Evolutionary conservation across 805 yeast genomes (phyloP).

Genomic region (Kregervanrija delftensis): DNA sequence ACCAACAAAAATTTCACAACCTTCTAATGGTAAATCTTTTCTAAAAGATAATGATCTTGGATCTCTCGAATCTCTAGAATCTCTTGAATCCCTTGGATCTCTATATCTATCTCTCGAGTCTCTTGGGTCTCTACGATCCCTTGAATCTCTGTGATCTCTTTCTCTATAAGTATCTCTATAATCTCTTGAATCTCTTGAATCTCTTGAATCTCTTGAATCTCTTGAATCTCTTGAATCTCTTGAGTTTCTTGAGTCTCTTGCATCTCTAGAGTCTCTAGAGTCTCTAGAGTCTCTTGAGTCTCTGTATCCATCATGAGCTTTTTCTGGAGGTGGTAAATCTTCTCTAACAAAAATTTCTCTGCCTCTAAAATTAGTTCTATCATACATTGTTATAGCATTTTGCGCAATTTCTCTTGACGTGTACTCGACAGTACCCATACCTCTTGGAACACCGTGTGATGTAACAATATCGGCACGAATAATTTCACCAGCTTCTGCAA

Average conservation of each 20-base stretch:
- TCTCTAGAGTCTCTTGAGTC: slow-evolving; percentile 14
- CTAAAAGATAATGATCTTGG: slow-evolving; percentile 12
- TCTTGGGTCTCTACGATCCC: slow-evolving; percentile 13
- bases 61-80: slow-evolving; percentile 5
- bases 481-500: slow-evolving; percentile 56
- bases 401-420: slow-evolving; percentile 55
- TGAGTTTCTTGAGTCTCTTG: slow-evolving; percentile 8
- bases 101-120: slow-evolving; percentile 8
- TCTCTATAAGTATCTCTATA: slow-evolving; percentile 17
- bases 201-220: slow-evolving; percentile 17
- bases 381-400: slow-evolving; percentile 62
- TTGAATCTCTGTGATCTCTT: slow-evolving; percentile 17
- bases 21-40: slow-evolving; percentile 20
- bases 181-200: slow-evolving; percentile 6
- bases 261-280: slow-evolving; percentile 13
- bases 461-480: slow-evolving; percentile 79
- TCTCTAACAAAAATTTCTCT: slow-evolving; percentile 85
- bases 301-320: slow-evolving; percentile 24
- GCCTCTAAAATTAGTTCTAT: slow-evolving; percentile 58
- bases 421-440: slow-evolving; percentile 90
- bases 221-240: slow-evolving; percentile 3
- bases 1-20: slow-evolving; percentile 63
- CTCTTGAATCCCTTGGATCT: slow-evolving; percentile 4
- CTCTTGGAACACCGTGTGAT: slow-evolving; percentile 73
- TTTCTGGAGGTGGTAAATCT: slow-evolving; percentile 76